Conservation (phyloP, 2,329 filamentous ascomycete genomes). For the Coniochaeta sp. region DNA sequence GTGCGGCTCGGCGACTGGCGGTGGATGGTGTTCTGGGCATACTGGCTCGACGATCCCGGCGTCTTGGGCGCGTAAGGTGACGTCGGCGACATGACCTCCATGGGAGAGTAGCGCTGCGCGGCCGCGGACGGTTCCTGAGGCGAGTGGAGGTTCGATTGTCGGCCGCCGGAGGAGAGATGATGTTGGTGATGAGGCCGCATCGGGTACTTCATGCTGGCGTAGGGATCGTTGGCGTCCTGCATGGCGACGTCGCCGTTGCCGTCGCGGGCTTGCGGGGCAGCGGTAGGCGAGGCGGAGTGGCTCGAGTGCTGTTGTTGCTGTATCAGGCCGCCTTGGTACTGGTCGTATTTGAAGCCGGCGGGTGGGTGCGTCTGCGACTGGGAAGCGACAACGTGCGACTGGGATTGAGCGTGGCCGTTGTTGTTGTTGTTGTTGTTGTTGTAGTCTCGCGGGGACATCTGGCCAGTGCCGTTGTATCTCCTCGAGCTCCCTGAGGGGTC, state of each 20-base stretch:
- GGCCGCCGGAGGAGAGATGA: slow-evolving; percentile 47
- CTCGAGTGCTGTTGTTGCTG: slow-evolving; percentile 25
- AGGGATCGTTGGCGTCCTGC: slow-evolving; percentile 79
- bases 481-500: slow-evolving; percentile 7
- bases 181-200: slow-evolving; percentile 73
- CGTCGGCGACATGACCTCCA: slow-evolving; percentile 79
- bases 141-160: slow-evolving; percentile 60
- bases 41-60: slow-evolving; percentile 45
- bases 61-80: slow-evolving; percentile 67
- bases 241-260: slow-evolving; percentile 73
- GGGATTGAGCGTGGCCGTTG: slow-evolving; percentile 29
- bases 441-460: slow-evolving; percentile 40
- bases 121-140: slow-evolving; percentile 72
- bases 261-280: slow-evolving; percentile 44
- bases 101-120: slow-evolving; percentile 89
- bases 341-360: slow-evolving; percentile 59
- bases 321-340: slow-evolving; percentile 47
- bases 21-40: slow-evolving; percentile 41
- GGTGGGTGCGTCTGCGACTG: slow-evolving; percentile 28
- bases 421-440: slow-evolving; percentile 38
- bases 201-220: slow-evolving; percentile 79
- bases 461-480: slow-evolving; percentile 20
- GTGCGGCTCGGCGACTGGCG: slow-evolving; percentile 72
- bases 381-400: slow-evolving; percentile 17
- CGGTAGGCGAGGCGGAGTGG: slow-evolving; percentile 51